Conservation (phyloP, 495 filamentous ascomycete genomes). For the Penicillium diatomitis region DNA sequence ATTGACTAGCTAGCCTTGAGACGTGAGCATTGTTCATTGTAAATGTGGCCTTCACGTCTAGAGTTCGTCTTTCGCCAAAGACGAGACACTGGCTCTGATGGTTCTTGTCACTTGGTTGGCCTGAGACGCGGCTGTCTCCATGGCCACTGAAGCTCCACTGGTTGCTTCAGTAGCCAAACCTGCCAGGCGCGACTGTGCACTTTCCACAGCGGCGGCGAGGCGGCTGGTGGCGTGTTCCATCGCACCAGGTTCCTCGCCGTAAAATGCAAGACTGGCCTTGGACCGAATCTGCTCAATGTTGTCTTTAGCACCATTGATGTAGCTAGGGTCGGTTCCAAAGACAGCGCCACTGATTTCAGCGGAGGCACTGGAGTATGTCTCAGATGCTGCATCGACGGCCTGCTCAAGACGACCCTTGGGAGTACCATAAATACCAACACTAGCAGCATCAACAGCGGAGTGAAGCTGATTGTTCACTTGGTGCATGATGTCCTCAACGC, state of each 20-base stretch:
- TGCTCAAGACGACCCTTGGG: conserved; percentile 45
- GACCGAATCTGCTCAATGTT: conserved; percentile 41
- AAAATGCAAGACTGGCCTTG: conserved; percentile 48
- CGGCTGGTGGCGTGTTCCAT: conserved; percentile 45
- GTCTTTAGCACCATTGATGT: conserved; percentile 38
- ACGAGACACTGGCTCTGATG: conserved; percentile 18
- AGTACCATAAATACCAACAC: conserved; percentile 50
- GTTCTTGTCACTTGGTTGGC: conserved; percentile 32
- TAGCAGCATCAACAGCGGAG: conserved; percentile 50
- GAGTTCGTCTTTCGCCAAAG: conserved; percentile 47
- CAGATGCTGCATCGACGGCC: conserved; percentile 41
- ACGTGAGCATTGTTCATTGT: too few relatives aligned
- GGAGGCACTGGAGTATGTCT: conserved; percentile 39
- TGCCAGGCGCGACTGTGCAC: conserved; percentile 38
- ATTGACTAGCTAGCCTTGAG: too few relatives aligned
- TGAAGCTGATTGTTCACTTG: conserved; percentile 47
- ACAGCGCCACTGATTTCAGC: conserved; percentile 43
- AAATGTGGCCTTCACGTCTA: conserved; percentile 17
- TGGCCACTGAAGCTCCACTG: conserved; percentile 21
- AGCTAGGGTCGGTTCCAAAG: conserved; percentile 45
- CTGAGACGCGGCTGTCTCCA: conserved; percentile 36
- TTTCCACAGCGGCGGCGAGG: conserved; percentile 38
- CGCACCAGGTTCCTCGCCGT: conserved; percentile 43
- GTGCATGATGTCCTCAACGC: conserved; percentile 49
- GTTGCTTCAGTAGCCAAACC: conserved; percentile 31